Evolutionary conservation across 345 rosid species (phyloP).

Genomic region (Boechera stricta): DNA sequence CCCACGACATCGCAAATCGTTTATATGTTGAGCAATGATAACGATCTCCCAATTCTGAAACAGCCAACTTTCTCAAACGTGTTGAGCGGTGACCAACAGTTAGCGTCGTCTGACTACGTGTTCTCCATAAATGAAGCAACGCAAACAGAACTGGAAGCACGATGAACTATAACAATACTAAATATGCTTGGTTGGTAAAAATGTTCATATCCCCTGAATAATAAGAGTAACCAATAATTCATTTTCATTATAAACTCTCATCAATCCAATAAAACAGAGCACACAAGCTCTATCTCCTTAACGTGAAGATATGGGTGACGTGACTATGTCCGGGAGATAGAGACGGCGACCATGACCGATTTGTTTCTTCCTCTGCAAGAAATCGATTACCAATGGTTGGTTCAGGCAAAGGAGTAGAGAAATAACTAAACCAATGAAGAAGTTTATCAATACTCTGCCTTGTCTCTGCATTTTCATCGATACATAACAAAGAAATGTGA

Average conservation of each 20-base stretch:
- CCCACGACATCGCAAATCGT: neutral
- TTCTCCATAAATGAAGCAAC: constrained; percentile 7
- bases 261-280: neutral
- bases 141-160: neutral
- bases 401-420: constrained; percentile 32
- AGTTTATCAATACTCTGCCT: constrained; percentile 34
- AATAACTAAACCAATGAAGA: constrained; percentile 38
- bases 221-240: too few relatives aligned
- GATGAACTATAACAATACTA: neutral
- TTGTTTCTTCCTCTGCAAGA: constrained; percentile 23
- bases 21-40: constrained; percentile 8
- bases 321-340: constrained; percentile 17
- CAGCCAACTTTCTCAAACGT: constrained; percentile 6
- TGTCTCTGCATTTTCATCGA: constrained; percentile 22
- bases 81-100: neutral
- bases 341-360: neutral
- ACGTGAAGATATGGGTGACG: constrained; percentile 18
- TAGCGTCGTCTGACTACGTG: neutral
- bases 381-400: neutral
- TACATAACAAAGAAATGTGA: constrained; percentile 37
- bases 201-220: neutral
- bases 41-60: neutral
- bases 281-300: neutral
- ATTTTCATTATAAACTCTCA: neutral
- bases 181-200: neutral